Evolutionary conservation across 202 grass and related monocot genomes (phyloP).

Genomic region (Eragrostis tef): DNA sequence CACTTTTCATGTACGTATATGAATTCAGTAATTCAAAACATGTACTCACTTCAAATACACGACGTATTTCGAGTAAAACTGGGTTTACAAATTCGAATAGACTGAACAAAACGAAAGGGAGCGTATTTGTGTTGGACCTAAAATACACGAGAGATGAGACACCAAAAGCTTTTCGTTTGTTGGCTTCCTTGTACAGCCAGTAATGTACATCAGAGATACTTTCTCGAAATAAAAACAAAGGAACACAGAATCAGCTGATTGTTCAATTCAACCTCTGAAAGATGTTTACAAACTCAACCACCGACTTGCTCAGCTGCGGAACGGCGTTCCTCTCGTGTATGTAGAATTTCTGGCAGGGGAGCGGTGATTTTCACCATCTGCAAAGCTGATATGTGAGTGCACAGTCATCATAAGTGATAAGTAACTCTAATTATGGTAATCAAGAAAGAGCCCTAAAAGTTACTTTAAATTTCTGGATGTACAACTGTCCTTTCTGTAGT

Average conservation of each 20-base stretch:
- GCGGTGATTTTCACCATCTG: slow-evolving; percentile 58
- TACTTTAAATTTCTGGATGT: background rate
- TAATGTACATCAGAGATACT: background rate
- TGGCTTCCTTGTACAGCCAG: too few species aligned
- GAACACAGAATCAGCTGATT: background rate
- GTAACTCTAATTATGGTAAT: slow-evolving; percentile 9
- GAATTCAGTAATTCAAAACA: too few species aligned
- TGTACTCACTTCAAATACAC: too few species aligned
- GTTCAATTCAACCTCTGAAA: too few species aligned
- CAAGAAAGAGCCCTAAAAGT: background rate
- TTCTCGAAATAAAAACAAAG: background rate
- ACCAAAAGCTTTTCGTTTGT: background rate
- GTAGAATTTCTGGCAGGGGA: slow-evolving; percentile 53
- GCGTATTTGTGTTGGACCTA: background rate
- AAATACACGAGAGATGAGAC: background rate
- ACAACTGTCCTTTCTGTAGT: background rate
- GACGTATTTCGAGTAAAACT: background rate
- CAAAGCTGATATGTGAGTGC: background rate
- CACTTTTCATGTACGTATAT: too few species aligned
- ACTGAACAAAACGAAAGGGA: background rate
- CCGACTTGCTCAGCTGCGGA: slow-evolving; percentile 9
- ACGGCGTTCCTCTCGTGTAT: slow-evolving; percentile 38
- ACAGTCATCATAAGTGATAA: background rate
- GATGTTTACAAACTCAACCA: slow-evolving; percentile 25
- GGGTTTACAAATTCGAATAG: background rate